phyloP scores from a whole-genome alignment of 192 early-diverging fungal genomes.

The Umbelopsis sp. region DNA sequence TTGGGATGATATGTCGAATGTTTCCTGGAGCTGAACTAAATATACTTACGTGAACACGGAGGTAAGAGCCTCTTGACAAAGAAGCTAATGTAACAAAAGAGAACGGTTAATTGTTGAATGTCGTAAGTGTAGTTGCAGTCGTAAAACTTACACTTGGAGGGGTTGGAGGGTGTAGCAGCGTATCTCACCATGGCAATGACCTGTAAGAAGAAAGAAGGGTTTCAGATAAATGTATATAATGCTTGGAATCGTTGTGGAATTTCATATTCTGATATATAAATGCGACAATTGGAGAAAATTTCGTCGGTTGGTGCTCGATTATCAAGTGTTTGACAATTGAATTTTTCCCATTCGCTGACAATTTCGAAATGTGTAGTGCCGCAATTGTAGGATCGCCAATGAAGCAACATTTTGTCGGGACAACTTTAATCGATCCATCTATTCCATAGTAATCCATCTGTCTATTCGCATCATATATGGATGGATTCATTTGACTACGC shows the following conservation, averaged over 20 bases:
- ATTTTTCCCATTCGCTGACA: neutral
- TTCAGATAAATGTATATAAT: neutral
- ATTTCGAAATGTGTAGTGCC: neutral
- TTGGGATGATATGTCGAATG: neutral
- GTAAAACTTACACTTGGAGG: constrained; percentile 63
- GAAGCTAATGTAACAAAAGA: constrained; percentile 56
- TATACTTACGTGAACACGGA: constrained; percentile 71
- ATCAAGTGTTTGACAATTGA: neutral
- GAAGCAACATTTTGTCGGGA: neutral
- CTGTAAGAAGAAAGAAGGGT: constrained; percentile 20
- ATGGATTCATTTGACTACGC: neutral
- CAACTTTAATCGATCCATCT: neutral
- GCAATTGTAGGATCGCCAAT: neutral
- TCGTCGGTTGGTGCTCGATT: neutral
- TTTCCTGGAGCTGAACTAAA: neutral
- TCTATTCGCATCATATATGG: neutral
- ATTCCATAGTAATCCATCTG: neutral
- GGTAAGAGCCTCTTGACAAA: constrained; percentile 90
- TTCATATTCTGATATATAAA: neutral
- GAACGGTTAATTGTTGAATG: too few species aligned
- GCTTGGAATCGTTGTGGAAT: neutral
- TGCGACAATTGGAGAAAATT: neutral
- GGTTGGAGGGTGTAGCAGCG: constrained; percentile 79
- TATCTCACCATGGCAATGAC: constrained; percentile 71
- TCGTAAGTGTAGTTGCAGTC: neutral